A percentile compares a stretch with the other conserved stretches of the same genome.
Evolutionary conservation across 192 early-diverging fungal genomes (phyloP).

Genomic region (Coemansia sp.): DNA sequence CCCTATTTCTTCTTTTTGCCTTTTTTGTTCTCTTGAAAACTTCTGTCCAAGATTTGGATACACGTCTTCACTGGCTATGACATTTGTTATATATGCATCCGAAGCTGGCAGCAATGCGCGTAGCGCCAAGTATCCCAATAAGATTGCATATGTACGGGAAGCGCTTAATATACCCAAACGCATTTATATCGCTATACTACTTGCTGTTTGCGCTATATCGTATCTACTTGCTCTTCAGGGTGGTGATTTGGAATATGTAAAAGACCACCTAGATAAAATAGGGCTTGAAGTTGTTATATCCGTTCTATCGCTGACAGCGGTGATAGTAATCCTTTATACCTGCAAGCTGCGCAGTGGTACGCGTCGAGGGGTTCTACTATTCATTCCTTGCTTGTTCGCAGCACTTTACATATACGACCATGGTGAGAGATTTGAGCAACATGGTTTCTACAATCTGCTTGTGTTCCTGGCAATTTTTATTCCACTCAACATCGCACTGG

Average conservation of each 20-base stretch:
- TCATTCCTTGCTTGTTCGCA: constrained; percentile 8
- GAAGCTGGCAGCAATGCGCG: too few relatives aligned
- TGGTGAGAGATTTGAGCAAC: constrained; percentile 58
- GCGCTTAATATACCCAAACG: constrained; percentile 13
- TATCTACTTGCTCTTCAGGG: constrained; percentile 43
- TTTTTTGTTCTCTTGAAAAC: too few relatives aligned
- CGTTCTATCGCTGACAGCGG: constrained; percentile 41
- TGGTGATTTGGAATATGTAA: constrained; percentile 55
- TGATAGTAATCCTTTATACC: constrained; percentile 48
- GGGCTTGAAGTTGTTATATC: constrained; percentile 51
- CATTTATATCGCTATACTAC: background rate
- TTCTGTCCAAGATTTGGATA: too few relatives aligned
- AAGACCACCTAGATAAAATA: constrained; percentile 50
- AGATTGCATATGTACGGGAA: background rate
- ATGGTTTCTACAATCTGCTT: constrained; percentile 59
- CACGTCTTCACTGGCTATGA: too few relatives aligned
- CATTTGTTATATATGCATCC: too few relatives aligned
- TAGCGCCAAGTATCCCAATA: too few relatives aligned
- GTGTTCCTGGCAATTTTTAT: constrained; percentile 57
- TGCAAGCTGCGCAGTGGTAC: constrained; percentile 39
- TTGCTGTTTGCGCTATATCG: background rate
- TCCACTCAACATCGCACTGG: constrained; percentile 52
- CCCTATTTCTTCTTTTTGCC: too few relatives aligned
- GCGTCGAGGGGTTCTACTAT: constrained; percentile 12
- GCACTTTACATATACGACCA: constrained; percentile 56